Percentiles rank a stretch among this genome's conserved stretches.
phyloP scores from a whole-genome alignment of 768 basidiomycete genomes.

The Trametes cingulata region DNA sequence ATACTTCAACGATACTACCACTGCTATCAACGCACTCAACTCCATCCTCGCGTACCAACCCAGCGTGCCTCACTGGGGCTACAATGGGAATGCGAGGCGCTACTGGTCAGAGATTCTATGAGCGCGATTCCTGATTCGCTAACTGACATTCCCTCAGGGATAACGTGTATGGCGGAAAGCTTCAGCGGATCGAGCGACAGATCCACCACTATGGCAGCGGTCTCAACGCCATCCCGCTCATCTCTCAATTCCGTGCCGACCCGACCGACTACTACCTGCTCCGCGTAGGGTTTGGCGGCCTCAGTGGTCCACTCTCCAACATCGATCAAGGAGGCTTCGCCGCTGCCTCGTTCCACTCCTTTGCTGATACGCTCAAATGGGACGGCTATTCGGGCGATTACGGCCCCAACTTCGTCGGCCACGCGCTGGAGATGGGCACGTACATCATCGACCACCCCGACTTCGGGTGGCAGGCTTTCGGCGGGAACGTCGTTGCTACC shows the following conservation, averaged over 20 bases:
- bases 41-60: conserved; percentile 60
- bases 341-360: conserved; percentile 60
- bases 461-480: conserved; percentile 65
- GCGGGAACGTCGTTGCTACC: conserved; percentile 46
- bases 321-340: conserved; percentile 61
- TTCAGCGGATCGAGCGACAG: conserved; percentile 55
- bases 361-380: conserved; percentile 56
- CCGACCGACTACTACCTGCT: conserved; percentile 53
- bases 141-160: conserved; percentile 40
- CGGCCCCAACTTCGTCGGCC: conserved; percentile 59
- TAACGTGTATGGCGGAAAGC: conserved; percentile 56
- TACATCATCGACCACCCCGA: conserved; percentile 53
- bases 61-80: conserved; percentile 60
- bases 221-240: conserved; percentile 55
- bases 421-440: conserved; percentile 47
- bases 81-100: conserved; percentile 58
- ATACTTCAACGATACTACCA: conserved; percentile 53
- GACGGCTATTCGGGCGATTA: conserved; percentile 62
- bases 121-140: not conserved
- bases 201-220: conserved; percentile 62
- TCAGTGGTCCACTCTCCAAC: conserved; percentile 54
- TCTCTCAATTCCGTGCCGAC: conserved; percentile 46
- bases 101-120: conserved; percentile 44
- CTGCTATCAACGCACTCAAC: conserved; percentile 52
- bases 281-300: conserved; percentile 53